Base-by-base conservation (phyloP, 768 basidiomycete genomes). In the Kondoa subrosea region DNA sequence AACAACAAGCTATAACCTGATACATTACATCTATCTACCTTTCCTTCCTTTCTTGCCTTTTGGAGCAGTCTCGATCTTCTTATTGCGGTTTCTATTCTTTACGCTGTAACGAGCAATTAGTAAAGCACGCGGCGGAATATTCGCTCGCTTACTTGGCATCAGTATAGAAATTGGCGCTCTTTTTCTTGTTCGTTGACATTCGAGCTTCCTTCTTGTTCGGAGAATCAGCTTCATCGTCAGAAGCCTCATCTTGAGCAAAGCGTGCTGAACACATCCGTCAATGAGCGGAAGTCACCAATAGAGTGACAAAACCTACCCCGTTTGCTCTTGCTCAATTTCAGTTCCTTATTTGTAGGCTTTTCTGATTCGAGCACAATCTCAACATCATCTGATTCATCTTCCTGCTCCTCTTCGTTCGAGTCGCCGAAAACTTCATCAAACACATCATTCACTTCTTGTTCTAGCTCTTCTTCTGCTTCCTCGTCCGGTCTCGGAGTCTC, bases 111-210 rank as follows among this genome's bases (percentile, higher is more conserved):
- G 26, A 32, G 3, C 17, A 3, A 32, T 63, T 17, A 63, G 61
- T 32, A 27, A 32, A 16, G 15, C 29, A 3, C 3, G n/a, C 2
- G 61, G 29, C 61, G 34, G 14, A 64, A 34, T 33, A 12, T 30
- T 15, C 4, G 40, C 33, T 4, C 25, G 27, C 40, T 21, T 16
- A 65, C 64, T 68, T 70, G 2, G 69, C 56, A 60, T 64, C 29
- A 27, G 69, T 64, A 79, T 89, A 95, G 80, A 91, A 96, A 79
- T 97, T 96, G 67, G 82, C 81, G 12, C 88, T 84, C 78, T 88
- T 91, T 80, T 85, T 86, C 90, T 99, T 99, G 81, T 85, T 90
- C 0, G 95, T 97, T 73, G 83, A 93, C 89, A 93, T 88, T 21
- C 93, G 87, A 30, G 82, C 76, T 71, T 82, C 87, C 76, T 89